Evolutionary conservation across 176 grass and related monocot species (phyloP).

Genomic region (Lolium rigidum): DNA sequence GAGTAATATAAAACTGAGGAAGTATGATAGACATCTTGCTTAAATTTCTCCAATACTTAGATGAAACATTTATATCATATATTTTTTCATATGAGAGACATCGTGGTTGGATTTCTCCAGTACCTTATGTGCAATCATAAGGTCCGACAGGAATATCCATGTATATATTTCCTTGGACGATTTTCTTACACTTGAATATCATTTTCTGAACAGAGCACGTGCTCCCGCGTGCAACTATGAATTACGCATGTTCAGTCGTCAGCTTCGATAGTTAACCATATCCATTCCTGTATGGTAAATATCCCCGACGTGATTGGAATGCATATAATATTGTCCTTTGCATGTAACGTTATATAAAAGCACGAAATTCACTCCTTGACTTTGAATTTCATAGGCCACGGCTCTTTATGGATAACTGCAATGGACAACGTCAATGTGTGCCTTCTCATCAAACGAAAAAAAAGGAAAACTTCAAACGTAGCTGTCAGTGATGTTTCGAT

Average conservation of each 20-base stretch:
- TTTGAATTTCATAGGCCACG: background rate
- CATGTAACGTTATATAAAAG: background rate
- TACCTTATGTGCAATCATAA: background rate
- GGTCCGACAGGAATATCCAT: background rate
- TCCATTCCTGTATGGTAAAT: background rate
- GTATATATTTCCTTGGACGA: background rate
- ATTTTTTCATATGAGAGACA: no score
- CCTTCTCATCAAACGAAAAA: background rate
- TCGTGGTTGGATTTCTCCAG: no score
- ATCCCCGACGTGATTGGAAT: background rate
- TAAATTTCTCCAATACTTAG: background rate
- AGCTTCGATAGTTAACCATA: background rate
- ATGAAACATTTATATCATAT: background rate
- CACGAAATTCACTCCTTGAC: constrained; percentile 11
- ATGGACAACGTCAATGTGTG: background rate
- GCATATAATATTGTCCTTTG: background rate
- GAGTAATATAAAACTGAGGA: no score
- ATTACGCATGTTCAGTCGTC: background rate
- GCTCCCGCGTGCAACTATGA: background rate
- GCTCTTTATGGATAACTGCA: background rate
- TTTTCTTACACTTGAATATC: background rate
- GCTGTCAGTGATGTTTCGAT: background rate
- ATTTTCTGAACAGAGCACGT: background rate
- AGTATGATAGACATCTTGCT: no score
- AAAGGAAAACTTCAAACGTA: background rate